phyloP scores from a whole-genome alignment of 768 basidiomycete species.

The Lyophyllum semitale region DNA sequence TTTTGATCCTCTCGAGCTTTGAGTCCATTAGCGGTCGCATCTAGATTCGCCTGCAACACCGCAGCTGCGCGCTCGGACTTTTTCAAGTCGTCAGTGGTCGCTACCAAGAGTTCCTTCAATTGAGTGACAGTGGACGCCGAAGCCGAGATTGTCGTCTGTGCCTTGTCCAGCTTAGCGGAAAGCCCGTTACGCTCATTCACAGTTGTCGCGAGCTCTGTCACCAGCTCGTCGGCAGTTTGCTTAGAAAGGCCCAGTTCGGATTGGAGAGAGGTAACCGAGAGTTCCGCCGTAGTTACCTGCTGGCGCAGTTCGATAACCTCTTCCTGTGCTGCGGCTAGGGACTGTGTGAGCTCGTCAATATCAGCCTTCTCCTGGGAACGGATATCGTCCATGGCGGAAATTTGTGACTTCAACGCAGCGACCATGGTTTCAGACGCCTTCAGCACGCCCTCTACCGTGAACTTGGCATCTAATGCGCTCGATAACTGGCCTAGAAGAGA shows the following conservation, averaged over 20 bases:
- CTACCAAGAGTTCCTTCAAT: slow-evolving; percentile 7
- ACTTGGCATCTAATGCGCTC: slow-evolving; percentile 3
- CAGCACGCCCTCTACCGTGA: slow-evolving; percentile 2
- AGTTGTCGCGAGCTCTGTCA: slow-evolving; percentile 12
- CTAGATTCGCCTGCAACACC: slow-evolving; percentile 9
- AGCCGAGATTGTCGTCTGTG: slow-evolving; percentile 6
- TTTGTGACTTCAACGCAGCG: slow-evolving; percentile 3
- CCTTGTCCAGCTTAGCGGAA: slow-evolving; percentile 7
- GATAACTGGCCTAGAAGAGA: slow-evolving; percentile 10
- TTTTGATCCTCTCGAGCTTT: slow-evolving; percentile 10
- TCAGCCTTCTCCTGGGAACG: not conserved
- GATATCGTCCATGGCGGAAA: not conserved
- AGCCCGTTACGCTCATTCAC: slow-evolving; percentile 10
- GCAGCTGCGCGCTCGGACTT: slow-evolving; percentile 3
- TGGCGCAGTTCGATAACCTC: not conserved
- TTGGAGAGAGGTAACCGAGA: slow-evolving; percentile 1
- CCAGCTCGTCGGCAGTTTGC: slow-evolving; percentile 13
- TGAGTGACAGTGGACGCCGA: slow-evolving; percentile 6
- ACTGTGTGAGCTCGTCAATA: slow-evolving; percentile 1
- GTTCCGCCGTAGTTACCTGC: not conserved
- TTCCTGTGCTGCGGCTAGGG: not conserved
- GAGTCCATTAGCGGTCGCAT: slow-evolving; percentile 10
- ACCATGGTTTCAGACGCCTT: slow-evolving; percentile 3
- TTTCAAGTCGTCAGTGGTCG: slow-evolving; percentile 2
- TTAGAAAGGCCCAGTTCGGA: slow-evolving; percentile 11